Conservation (phyloP, 495 filamentous ascomycete species). For the Bathelium albidoporum region DNA sequence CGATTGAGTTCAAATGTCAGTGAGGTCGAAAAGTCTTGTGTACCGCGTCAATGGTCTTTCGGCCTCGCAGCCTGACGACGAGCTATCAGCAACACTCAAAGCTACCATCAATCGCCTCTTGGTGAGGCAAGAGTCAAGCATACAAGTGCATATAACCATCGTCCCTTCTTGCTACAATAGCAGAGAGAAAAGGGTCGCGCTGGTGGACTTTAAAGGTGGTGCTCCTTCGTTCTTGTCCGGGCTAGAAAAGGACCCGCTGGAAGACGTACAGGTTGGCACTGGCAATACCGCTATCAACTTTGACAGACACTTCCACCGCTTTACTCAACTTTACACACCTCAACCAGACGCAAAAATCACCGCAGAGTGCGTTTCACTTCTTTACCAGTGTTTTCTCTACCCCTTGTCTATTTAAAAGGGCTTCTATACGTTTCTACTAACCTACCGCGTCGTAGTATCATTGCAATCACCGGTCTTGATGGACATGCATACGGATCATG, state of each 20-base stretch:
- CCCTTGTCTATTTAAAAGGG: neutral
- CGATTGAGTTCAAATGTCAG: no score
- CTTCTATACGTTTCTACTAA: neutral
- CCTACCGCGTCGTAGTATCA: neutral
- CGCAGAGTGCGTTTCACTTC: constrained; percentile 6
- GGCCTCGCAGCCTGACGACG: constrained; percentile 11
- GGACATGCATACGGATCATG: constrained; percentile 11
- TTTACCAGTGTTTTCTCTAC: neutral
- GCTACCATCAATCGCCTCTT: neutral
- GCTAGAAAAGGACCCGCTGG: neutral
- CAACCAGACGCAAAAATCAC: constrained; percentile 2
- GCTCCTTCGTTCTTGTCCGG: neutral
- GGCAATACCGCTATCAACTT: constrained; percentile 14
- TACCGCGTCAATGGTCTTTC: constrained; percentile 12
- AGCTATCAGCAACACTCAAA: neutral
- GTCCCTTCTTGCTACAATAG: neutral
- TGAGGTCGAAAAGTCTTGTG: constrained; percentile 5
- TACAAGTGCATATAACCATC: neutral
- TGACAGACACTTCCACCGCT: constrained; percentile 15
- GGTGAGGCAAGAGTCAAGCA: neutral
- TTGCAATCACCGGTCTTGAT: constrained; percentile 11
- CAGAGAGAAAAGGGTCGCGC: neutral
- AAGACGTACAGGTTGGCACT: constrained; percentile 8
- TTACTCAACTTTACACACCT: constrained; percentile 16
- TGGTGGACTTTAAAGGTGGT: neutral